Percentiles rank a stretch among this genome's conserved stretches.
These are phyloP conservation scores for Physcomitrium patens DNA, from an alignment of 225 moss, liverwort and hornwort genomes.

Conservation along the genomic window DNA sequence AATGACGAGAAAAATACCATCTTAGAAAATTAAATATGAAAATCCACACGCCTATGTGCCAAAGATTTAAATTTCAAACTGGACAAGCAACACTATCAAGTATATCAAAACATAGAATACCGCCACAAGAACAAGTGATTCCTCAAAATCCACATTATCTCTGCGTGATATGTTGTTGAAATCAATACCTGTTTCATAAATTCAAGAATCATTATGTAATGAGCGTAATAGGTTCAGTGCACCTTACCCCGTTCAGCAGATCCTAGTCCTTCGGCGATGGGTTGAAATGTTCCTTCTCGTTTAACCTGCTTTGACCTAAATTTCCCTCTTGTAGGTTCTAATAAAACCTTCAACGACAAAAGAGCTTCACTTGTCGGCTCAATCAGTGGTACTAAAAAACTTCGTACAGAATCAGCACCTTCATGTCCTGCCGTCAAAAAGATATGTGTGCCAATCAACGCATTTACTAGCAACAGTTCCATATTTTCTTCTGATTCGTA, in stretches of 20 bases:
- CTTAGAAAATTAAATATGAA: neutral
- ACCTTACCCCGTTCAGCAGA: constrained; percentile 36
- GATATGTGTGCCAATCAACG: constrained; percentile 54
- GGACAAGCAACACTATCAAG: too few species aligned
- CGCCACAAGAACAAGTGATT: too few species aligned
- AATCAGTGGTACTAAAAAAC: constrained; percentile 49
- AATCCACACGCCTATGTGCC: too few species aligned
- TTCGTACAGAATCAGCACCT: constrained; percentile 49
- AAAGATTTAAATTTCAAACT: too few species aligned
- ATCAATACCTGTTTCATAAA: neutral
- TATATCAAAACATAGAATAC: too few species aligned
- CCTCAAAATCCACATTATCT: too few species aligned
- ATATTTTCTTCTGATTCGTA: constrained; percentile 23
- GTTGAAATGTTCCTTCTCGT: constrained; percentile 6
- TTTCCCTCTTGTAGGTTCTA: constrained; percentile 36
- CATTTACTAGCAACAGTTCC: constrained; percentile 56
- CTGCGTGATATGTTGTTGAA: neutral
- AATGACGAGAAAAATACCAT: constrained; percentile 2
- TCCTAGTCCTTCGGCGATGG: constrained; percentile 26
- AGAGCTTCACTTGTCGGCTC: constrained; percentile 42
- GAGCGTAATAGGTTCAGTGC: constrained; percentile 1
- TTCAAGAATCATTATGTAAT: constrained; percentile 18
- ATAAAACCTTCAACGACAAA: constrained; percentile 41
- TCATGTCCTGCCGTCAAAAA: constrained; percentile 75
- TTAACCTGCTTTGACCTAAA: constrained; percentile 27